Percentiles rank a stretch among this genome's conserved stretches.
phyloP scores from a whole-genome alignment of 2,329 filamentous ascomycete species.

The Lasiodiplodia gonubiensis region DNA sequence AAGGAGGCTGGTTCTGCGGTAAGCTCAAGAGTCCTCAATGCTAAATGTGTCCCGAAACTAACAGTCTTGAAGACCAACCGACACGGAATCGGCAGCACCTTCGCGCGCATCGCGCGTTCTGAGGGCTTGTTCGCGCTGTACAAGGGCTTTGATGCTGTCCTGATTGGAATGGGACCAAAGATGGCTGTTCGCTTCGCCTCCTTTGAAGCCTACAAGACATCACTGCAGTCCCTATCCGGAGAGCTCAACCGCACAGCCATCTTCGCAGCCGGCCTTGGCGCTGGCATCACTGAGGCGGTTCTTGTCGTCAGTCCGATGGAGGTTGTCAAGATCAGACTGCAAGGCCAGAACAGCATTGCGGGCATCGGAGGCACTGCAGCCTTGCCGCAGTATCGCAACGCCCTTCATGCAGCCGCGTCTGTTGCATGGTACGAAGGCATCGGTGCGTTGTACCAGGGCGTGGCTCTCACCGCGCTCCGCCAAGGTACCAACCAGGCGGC shows the following conservation, averaged over 20 bases:
- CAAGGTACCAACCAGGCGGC: slow-evolving; percentile 12
- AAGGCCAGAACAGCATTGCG: background rate
- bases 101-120: background rate
- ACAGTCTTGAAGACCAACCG: background rate
- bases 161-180: slow-evolving; percentile 17
- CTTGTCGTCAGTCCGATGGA: slow-evolving; percentile 14
- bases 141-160: slow-evolving; percentile 3
- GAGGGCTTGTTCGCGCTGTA: slow-evolving; percentile 3
- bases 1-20: background rate
- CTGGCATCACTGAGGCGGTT: background rate
- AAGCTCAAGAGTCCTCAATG: background rate
- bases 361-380: background rate
- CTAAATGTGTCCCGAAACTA: background rate
- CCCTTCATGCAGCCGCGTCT: background rate
- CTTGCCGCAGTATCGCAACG: background rate
- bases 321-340: slow-evolving; percentile 18
- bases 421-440: slow-evolving; percentile 4
- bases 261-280: background rate
- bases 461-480: slow-evolving; percentile 2
- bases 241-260: background rate
- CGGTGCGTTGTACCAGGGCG: background rate
- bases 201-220: slow-evolving; percentile 5
- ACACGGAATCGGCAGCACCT: background rate
- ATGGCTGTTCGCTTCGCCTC: slow-evolving; percentile 12
- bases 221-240: background rate